Base-by-base conservation (phyloP, 1,284 basidiomycete genomes). In the Erythrobasidium hasegawianum region DNA sequence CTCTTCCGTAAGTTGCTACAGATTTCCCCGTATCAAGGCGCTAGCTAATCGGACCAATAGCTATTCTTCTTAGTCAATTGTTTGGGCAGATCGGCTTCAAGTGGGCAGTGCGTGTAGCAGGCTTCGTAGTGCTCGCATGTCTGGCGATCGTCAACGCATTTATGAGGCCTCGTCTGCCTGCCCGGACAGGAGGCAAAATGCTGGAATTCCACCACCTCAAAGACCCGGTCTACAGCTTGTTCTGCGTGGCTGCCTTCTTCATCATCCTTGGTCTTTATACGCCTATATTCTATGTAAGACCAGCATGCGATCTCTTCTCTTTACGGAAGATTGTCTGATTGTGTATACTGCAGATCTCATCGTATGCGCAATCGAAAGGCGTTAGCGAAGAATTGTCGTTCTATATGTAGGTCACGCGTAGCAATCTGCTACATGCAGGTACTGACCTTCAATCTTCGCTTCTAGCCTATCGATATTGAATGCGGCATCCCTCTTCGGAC, bases 231-330 rank as follows among this genome's bases (percentile, higher is more conserved):
- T 65, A 24, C 45, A 26, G 29, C 8, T 24, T 65, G 2, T 52
- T 65, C 20, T 55, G 57, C 11, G 20, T 26, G 2, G 62, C 43
- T 18, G 56, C 56, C 16, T 65, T 57, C 49, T 57, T 65, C 45
- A 58, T 65, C 20, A 65, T 57, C 20, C 14, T 65, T 2, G 56
- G 62, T 52, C 53, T 64, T 8, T 64, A 64, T 27, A 64, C 61
- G 10, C 61, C 61, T 8, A 53, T 64, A 10, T 64, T 64, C 61
- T 64, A 57, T 33, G 29, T 64, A 5, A 47, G 43, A 7, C 8
- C 22, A n/a, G 7, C 43, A n/a, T n/a, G n/a, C n/a, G n/a, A n/a
- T n/a, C n/a, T n/a, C n/a, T n/a, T n/a, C n/a, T n/a, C n/a, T n/a
- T n/a, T n/a, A n/a, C n/a, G n/a, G n/a, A n/a, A n/a, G n/a, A 41